phyloP scores from a whole-genome alignment of 495 filamentous ascomycete genomes.

The Talaromyces stipitatus region DNA sequence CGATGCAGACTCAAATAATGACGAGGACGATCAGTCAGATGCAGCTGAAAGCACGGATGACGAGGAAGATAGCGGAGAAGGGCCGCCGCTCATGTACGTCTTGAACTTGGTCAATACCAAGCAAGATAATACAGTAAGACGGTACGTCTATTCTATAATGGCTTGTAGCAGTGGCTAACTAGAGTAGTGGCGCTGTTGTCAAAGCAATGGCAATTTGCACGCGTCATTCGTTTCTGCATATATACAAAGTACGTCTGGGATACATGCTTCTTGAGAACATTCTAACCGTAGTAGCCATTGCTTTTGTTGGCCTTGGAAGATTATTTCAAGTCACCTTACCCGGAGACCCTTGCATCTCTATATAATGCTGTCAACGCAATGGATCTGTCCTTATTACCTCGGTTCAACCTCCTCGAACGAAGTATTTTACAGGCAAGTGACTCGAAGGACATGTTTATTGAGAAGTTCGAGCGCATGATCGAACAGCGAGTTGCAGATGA shows the following conservation, averaged over 20 bases:
- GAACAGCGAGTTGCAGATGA: conserved; percentile 54
- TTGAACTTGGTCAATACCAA: conserved; percentile 97
- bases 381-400: conserved; percentile 93
- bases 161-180: not conserved
- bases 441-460: conserved; percentile 91
- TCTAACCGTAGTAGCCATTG: conserved; percentile 57
- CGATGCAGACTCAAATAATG: conserved; percentile 37
- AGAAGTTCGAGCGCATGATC: conserved; percentile 95
- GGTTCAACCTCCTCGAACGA: conserved; percentile 72
- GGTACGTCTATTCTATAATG: conserved; percentile 32
- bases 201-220: conserved; percentile 99
- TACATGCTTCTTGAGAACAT: conserved; percentile 50
- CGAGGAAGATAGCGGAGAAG: conserved; percentile 53
- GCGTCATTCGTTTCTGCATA: conserved; percentile 95
- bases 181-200: conserved; percentile 75
- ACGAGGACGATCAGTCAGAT: conserved; percentile 38
- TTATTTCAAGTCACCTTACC: conserved; percentile 88
- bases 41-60: conserved; percentile 46
- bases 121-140: conserved; percentile 82
- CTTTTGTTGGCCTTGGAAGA: conserved; percentile 92
- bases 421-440: conserved; percentile 84
- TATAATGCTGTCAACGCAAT: conserved; percentile 93
- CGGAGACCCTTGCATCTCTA: conserved; percentile 80
- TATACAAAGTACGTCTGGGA: conserved; percentile 70
- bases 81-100: conserved; percentile 93